Evolutionary conservation across 2,329 filamentous ascomycete genomes (phyloP), one percentile per base, ranked within the genome.

Genomic region (Cladosporium cucumerinum): DNA sequence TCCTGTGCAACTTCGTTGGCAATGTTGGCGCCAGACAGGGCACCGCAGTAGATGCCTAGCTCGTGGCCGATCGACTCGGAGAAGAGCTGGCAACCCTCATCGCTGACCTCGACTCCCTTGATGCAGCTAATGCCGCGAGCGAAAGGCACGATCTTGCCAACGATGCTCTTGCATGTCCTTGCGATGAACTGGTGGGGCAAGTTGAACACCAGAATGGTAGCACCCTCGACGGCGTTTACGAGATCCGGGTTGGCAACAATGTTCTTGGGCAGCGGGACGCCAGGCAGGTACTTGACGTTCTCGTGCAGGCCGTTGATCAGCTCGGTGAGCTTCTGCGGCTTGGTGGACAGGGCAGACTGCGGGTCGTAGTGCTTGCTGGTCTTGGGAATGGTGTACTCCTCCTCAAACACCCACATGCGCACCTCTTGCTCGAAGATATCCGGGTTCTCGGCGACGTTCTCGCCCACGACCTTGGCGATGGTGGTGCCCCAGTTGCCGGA

Each of bases 371-470:
- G 85, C 70, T 86, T 87, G 57, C 91, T 94, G 68, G 85, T 84
- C 72, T 89, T 84, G 14, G 90, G 80, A 49, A 97, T 82, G 63
- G 86, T 85, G 69, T 97, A 88, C 26, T 96, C 86, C 79, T 99
- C 95, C 80, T 99, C 95, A 76, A 88, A 97, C 74, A 99, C 96
- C 95, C 95, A 99, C 95, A 99, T 98, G 80, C 96, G 92, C 61
- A 99, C 93, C 67, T 92, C 84, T 76, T 89, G 82, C 74, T 98
- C 91, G 76, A 98, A 99, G 52, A 97, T 76, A 32, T 92, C 85
- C 11, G 88, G 84, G 79, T 97, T 84, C 69, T 85, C 87, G 67
- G 85, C 87, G 43, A 92, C 90, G 81, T 96, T 99, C 79, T 99
- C 94, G 71, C 93, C 93, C 61, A 97, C 86, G 68, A 99, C 96